These are phyloP conservation scores for Metschnikowia continentalis DNA, from an alignment of 805 yeast species.

Conservation along the genomic window DNA sequence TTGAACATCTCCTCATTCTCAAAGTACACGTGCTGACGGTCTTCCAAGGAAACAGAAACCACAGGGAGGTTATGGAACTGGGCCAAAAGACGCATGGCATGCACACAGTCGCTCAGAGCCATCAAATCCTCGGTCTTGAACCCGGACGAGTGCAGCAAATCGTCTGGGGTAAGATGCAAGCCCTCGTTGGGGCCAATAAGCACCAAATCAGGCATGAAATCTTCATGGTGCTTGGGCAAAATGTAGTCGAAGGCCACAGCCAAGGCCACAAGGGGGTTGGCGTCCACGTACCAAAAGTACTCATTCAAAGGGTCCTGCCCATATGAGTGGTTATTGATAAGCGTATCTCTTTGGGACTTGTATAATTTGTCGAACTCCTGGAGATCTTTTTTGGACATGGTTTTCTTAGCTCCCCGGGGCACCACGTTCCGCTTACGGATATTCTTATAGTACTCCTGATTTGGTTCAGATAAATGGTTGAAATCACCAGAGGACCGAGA, in stretches of 20 bases:
- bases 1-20: constrained; percentile 30
- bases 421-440: constrained; percentile 13
- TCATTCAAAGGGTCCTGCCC: constrained; percentile 36
- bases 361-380: neutral
- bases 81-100: constrained; percentile 18
- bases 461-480: constrained; percentile 28
- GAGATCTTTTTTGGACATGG: constrained; percentile 9
- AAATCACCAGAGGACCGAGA: constrained; percentile 23
- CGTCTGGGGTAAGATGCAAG: constrained; percentile 9
- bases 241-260: constrained; percentile 24
- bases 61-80: constrained; percentile 18
- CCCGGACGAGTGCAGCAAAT: neutral
- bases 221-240: constrained; percentile 23
- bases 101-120: constrained; percentile 5
- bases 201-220: constrained; percentile 29
- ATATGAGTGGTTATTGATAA: constrained; percentile 11
- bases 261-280: constrained; percentile 23
- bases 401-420: constrained; percentile 21
- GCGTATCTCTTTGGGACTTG: neutral
- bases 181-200: constrained; percentile 35
- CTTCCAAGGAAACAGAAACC: constrained; percentile 24
- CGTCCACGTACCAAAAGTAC: constrained; percentile 33
- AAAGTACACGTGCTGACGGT: constrained; percentile 28
- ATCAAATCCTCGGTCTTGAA: constrained; percentile 9
- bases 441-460: constrained; percentile 27